phyloP scores from a whole-genome alignment of 164 flowering plant genomes.

The Umbellularia californica region DNA sequence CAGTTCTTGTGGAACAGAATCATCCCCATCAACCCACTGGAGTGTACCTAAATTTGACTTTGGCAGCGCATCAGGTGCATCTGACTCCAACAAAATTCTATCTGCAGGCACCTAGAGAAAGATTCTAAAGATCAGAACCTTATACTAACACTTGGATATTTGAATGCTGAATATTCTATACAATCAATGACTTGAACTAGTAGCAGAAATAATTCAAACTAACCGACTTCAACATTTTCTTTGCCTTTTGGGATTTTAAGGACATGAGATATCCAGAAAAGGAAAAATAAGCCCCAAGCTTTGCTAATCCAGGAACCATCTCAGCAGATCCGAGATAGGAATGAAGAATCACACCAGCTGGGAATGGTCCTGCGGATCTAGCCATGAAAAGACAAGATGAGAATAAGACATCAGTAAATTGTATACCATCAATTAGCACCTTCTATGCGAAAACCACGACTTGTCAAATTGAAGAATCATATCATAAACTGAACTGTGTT shows the following conservation, averaged over 20 bases:
- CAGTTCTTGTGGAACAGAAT: conserved; percentile 27
- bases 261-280: conserved; percentile 84
- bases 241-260: conserved; percentile 76
- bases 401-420: not conserved
- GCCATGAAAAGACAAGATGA: not conserved
- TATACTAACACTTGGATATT: not conserved
- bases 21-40: conserved; percentile 48
- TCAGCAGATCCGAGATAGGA: conserved; percentile 96
- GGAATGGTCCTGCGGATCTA: conserved; percentile 76
- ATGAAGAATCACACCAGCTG: conserved; percentile 83
- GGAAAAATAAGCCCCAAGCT: conserved; percentile 95
- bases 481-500: too few species aligned
- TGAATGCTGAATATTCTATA: not conserved
- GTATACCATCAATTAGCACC: not conserved
- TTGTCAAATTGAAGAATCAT: too few species aligned
- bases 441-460: too few species aligned
- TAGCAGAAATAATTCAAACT: conserved; percentile 8
- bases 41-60: conserved; percentile 34
- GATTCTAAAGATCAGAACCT: not conserved
- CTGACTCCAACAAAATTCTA: conserved; percentile 57
- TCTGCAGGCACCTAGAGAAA: conserved; percentile 63
- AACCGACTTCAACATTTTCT: conserved; percentile 68
- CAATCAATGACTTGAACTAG: not conserved
- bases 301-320: conserved; percentile 79
- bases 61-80: conserved; percentile 96